Conservation (phyloP, 1,139 yeast species). For the Keqinozyma sinolaborantium region DNA sequence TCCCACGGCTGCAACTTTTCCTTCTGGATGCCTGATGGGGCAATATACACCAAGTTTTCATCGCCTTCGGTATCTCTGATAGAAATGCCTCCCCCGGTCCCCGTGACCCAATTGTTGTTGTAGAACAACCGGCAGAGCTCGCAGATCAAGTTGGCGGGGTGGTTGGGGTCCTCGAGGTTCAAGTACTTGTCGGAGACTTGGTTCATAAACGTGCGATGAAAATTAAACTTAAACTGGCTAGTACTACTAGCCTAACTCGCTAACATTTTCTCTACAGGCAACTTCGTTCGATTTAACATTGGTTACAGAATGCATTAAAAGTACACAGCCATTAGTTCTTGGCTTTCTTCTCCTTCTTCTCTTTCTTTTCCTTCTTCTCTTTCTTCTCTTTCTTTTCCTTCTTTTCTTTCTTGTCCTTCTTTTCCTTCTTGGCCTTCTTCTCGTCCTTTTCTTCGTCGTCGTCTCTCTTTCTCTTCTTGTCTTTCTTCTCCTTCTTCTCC, state of each 20-base stretch:
- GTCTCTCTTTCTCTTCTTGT: conserved; percentile 23
- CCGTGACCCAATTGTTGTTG: conserved; percentile 87
- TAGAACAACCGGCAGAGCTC: conserved; percentile 76
- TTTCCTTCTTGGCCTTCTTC: conserved; percentile 36
- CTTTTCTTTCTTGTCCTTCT: conserved; percentile 24
- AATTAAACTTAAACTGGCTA: too few species aligned
- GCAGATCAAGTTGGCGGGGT: conserved; percentile 85
- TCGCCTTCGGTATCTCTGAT: conserved; percentile 54
- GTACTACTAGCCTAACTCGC: too few species aligned
- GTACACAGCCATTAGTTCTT: conserved; percentile 16
- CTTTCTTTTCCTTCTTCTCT: conserved; percentile 39
- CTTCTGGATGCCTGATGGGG: conserved; percentile 95
- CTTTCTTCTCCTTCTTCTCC: conserved; percentile 20
- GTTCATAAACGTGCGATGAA: too few species aligned
- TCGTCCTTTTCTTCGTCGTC: conserved; percentile 41
- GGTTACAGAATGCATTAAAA: conserved; percentile 1
- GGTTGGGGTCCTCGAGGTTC: conserved; percentile 46
- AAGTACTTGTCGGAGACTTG: conserved; percentile 11
- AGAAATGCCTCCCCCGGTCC: conserved; percentile 95
- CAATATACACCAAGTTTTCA: conserved; percentile 60
- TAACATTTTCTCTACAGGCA: too few species aligned
- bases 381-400: conserved; percentile 45
- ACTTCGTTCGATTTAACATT: too few species aligned
- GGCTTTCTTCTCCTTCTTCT: conserved; percentile 34
- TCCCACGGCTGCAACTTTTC: conserved; percentile 82